Percentiles rank a stretch among this genome's conserved stretches.
These are phyloP conservation scores for Iberis pinnata DNA, from an alignment of 345 rosid genomes.

Conservation along the genomic window DNA sequence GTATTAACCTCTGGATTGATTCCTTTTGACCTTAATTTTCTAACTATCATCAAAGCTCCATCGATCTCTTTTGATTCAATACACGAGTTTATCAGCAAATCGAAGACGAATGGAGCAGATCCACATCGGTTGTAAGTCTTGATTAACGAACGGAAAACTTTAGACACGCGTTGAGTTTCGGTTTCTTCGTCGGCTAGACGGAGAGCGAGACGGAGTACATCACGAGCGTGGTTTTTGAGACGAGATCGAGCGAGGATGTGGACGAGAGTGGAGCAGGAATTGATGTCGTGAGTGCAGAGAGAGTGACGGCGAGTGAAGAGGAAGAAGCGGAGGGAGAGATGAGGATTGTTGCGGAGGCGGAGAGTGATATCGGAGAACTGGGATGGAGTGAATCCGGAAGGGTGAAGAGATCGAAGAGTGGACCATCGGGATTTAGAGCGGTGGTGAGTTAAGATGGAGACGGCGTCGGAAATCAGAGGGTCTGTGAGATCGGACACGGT, in stretches of 20 bases:
- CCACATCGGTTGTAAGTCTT: conserved; percentile 65
- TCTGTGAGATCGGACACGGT: too few species aligned
- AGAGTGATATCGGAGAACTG: conserved; percentile 55
- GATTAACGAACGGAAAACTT: conserved; percentile 39
- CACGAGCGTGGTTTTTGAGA: conserved; percentile 42
- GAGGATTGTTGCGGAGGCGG: conserved; percentile 51
- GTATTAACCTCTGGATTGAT: conserved; percentile 47
- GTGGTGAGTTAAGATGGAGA: conserved; percentile 65
- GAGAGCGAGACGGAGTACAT: conserved; percentile 44
- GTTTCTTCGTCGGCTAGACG: conserved; percentile 26
- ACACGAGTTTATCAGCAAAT: conserved; percentile 57
- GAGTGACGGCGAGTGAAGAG: conserved; percentile 52
- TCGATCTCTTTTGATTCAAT: conserved; percentile 55
- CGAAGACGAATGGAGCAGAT: conserved; percentile 88
- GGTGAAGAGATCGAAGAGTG: conserved; percentile 51
- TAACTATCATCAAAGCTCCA: conserved; percentile 47
- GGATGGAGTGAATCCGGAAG: conserved; percentile 46
- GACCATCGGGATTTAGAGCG: conserved; percentile 81
- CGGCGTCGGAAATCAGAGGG: conserved; percentile 38
- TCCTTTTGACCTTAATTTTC: conserved; percentile 53
- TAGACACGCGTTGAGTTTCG: conserved; percentile 15
- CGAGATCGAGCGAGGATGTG: conserved; percentile 78
- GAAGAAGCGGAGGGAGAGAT: conserved; percentile 65
- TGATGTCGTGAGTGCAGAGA: conserved; percentile 52
- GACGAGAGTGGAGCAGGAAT: conserved; percentile 48